phyloP scores from a whole-genome alignment of 768 basidiomycete genomes.

The Mycena alexandri region DNA sequence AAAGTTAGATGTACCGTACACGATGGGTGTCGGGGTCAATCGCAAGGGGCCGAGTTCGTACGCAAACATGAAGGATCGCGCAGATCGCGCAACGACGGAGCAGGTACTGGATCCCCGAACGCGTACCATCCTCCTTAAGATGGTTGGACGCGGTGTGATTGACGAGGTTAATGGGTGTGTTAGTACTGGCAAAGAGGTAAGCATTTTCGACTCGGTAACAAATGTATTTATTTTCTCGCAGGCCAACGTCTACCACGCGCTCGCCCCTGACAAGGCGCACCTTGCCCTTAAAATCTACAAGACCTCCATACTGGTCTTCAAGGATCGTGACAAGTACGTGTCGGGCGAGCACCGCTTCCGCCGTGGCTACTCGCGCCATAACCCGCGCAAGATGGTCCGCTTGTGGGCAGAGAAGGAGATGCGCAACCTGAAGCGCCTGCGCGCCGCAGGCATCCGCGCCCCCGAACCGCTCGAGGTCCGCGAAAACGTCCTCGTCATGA shows the following conservation, averaged over 20 bases:
- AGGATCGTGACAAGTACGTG: constrained; percentile 97
- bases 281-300: constrained; percentile 98
- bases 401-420: constrained; percentile 99
- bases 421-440: constrained; percentile 91
- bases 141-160: constrained; percentile 91
- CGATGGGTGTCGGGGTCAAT: constrained; percentile 81
- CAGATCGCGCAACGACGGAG: constrained; percentile 95
- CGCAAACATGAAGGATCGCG: constrained; percentile 94
- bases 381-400: constrained; percentile 98
- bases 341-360: constrained; percentile 97
- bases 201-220: constrained; percentile 36
- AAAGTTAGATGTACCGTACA: constrained; percentile 81
- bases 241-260: constrained; percentile 98
- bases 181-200: constrained; percentile 97
- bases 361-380: constrained; percentile 87
- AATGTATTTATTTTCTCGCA: constrained; percentile 45
- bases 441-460: constrained; percentile 85
- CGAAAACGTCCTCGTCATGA: constrained; percentile 98
- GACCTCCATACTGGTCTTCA: constrained; percentile 97
- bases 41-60: constrained; percentile 91
- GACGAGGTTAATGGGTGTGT: constrained; percentile 96
- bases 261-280: constrained; percentile 66
- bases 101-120: constrained; percentile 98
- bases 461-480: constrained; percentile 94
- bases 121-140: constrained; percentile 92